These are phyloP conservation scores for Calocera viscosa DNA, from an alignment of 768 basidiomycete genomes.

Conservation along the genomic window DNA sequence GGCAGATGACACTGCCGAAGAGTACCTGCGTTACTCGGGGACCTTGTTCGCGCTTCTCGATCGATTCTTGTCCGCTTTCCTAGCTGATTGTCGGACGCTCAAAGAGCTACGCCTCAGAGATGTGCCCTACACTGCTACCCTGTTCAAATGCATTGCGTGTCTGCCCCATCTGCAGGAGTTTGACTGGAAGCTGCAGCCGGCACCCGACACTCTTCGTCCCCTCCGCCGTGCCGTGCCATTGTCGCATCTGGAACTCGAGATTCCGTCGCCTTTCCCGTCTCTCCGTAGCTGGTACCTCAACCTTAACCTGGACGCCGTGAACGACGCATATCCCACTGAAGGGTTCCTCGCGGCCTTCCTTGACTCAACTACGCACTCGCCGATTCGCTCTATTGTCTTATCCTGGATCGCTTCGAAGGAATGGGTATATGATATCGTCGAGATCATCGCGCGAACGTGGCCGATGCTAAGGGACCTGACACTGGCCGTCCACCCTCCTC, in stretches of 20 bases:
- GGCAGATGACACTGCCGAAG: background rate
- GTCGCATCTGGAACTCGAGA: background rate
- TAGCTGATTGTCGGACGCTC: background rate
- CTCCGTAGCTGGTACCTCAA: background rate
- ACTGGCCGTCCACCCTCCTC: background rate
- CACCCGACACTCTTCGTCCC: background rate
- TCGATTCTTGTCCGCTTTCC: background rate
- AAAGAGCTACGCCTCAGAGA: background rate
- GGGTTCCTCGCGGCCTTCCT: background rate
- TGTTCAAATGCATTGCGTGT: background rate
- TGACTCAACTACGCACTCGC: background rate
- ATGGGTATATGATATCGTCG: background rate
- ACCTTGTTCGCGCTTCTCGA: background rate
- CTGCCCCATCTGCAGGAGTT: background rate
- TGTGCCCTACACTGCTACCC: background rate
- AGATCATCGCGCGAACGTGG: background rate
- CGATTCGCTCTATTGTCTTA: background rate
- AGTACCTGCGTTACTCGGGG: background rate
- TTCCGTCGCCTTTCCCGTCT: background rate
- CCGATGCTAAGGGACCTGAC: background rate
- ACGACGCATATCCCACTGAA: background rate
- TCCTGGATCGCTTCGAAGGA: background rate
- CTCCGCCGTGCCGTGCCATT: background rate
- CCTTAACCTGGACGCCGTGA: background rate
- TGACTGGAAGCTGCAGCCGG: background rate